phyloP scores from a whole-genome alignment of 495 filamentous ascomycete genomes.

The Thermochaetoides thermophila region DNA sequence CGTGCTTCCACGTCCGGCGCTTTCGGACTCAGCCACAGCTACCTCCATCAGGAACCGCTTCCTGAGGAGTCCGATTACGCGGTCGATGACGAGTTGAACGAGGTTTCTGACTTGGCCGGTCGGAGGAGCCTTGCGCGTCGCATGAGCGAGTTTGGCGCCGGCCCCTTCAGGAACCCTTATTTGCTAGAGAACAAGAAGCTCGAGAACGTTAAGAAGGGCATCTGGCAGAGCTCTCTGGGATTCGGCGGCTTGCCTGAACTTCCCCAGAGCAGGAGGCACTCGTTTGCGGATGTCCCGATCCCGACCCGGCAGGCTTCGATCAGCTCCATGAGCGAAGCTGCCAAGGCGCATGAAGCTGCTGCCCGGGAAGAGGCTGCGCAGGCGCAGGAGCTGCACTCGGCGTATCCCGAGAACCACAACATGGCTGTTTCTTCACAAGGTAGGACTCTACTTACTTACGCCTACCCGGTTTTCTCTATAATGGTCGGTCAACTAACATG shows the following conservation, averaged over 20 bases:
- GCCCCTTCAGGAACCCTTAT: constrained; percentile 40
- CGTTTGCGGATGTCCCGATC: constrained; percentile 70
- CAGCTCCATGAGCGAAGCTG: constrained; percentile 44
- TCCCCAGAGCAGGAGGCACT: constrained; percentile 83
- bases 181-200: constrained; percentile 57
- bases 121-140: constrained; percentile 39
- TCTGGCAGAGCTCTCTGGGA: constrained; percentile 79
- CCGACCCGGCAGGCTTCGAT: constrained; percentile 54
- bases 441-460: constrained; percentile 12
- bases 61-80: constrained; percentile 59
- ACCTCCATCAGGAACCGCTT: constrained; percentile 48
- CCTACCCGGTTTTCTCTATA: too few relatives aligned
- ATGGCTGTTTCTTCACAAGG: constrained; percentile 21
- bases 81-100: constrained; percentile 51
- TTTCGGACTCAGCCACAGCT: constrained; percentile 39
- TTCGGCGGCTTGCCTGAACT: constrained; percentile 57
- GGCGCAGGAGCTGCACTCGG: constrained; percentile 21
- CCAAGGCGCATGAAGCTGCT: constrained; percentile 26
- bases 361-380: constrained; percentile 25
- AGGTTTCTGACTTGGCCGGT: constrained; percentile 35
- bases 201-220: constrained; percentile 63
- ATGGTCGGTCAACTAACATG: constrained; percentile 11
- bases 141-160: constrained; percentile 50
- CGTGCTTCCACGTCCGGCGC: constrained; percentile 41
- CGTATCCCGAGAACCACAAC: constrained; percentile 19